phyloP scores from a whole-genome alignment of 176 grass and related monocot genomes.

The Alopecurus myosuroides region DNA sequence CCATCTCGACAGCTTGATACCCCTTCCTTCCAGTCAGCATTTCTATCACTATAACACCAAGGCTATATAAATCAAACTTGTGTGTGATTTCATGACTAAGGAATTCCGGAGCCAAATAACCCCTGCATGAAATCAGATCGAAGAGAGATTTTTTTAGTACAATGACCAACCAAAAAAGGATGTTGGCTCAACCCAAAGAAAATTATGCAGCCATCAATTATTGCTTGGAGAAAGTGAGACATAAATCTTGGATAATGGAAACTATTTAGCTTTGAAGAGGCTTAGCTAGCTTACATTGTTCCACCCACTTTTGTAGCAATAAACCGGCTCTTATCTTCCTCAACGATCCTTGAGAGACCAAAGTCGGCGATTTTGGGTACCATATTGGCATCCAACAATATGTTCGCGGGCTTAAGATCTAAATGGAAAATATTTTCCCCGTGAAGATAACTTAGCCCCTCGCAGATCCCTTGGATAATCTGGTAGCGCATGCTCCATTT shows the following conservation, averaged over 20 bases:
- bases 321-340: background rate
- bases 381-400: background rate
- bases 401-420: background rate
- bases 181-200: background rate
- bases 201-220: background rate
- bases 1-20: background rate
- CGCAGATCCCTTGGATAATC: background rate
- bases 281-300: background rate
- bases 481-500: background rate
- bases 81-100: background rate
- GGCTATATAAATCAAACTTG: background rate
- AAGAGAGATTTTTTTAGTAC: no score
- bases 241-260: background rate
- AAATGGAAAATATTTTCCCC: background rate
- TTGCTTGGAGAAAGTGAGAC: background rate
- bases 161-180: no score
- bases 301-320: background rate
- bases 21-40: background rate
- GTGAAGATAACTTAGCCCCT: background rate
- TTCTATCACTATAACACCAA: background rate
- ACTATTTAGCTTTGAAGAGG: background rate
- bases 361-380: background rate
- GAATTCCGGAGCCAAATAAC: background rate
- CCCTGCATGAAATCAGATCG: background rate
- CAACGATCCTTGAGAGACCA: background rate